Conservation (phyloP, 257 asterid species). For the Coffea eugenioides region DNA sequence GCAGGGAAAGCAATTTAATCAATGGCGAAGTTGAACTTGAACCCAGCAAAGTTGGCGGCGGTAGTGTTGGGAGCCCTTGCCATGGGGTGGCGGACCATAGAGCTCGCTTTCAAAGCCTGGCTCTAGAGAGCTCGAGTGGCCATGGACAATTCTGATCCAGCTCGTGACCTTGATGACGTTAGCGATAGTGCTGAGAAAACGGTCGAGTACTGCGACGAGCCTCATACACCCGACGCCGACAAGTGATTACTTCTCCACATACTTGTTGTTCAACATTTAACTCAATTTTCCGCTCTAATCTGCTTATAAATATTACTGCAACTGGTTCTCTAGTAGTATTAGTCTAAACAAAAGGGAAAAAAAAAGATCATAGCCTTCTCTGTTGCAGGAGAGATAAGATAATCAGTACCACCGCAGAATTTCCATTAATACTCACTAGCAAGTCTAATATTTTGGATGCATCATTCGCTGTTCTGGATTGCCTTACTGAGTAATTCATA, state of each 20-base stretch:
- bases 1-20: background rate
- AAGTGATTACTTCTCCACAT: background rate
- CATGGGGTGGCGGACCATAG: conserved; percentile 70
- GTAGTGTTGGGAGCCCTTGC: conserved; percentile 70
- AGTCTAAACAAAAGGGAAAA: background rate
- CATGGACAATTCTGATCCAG: conserved; percentile 65
- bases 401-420: background rate
- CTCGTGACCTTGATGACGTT: conserved; percentile 45
- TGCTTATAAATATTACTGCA: no score
- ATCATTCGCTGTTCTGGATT: background rate
- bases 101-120: conserved; percentile 81
- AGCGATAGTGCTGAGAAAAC: conserved; percentile 24
- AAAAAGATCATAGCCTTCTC: background rate
- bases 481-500: background rate
- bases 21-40: conserved; percentile 45
- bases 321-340: background rate
- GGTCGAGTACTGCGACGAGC: background rate
- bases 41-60: conserved; percentile 53
- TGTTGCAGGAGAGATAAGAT: background rate
- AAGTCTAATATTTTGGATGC: background rate
- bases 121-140: conserved; percentile 60
- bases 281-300: background rate
- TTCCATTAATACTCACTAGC: background rate
- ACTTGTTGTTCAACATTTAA: background rate
- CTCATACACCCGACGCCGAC: background rate